Base-by-base conservation (phyloP, 305 asterid species). In the Rubia balearica region DNA sequence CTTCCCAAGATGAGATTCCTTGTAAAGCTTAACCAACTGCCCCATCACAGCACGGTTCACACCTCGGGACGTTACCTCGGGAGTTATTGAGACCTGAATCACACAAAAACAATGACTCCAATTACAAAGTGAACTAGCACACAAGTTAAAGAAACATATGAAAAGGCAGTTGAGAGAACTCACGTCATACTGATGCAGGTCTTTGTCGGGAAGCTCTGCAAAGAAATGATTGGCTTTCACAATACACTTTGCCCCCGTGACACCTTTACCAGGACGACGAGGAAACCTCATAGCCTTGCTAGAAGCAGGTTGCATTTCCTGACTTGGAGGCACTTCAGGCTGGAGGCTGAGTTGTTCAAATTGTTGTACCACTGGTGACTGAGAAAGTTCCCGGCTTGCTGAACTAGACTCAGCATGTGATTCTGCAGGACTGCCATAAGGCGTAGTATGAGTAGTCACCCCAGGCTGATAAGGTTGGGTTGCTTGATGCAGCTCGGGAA, bases 401-500 rank as follows among this genome's bases (percentile, higher is more conserved):
- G 94, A 80, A 82, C 89, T 81, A 73, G 85, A 78, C 76, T 84
- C 94, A 17, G 75, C 61, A 22, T 30, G 82, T 17, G 88, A 74
- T 70, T 81, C 87, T 1, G 60, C 80, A 19, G 85, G 81, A 61
- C 76, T 66, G 57, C 68, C 86, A 76, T 80, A 80, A 12, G 85
- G 74, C 48, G 17, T 63, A 30, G 86, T 77, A 68, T 81, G 88
- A 75, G 87, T 61, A 17, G 67, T 70, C 78, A 74, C 63, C 71
- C 77, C 89, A 70, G 89, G 79, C 80, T 84, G 89, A 76, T 80
- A 76, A 51, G 82, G 76, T 80, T 79, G 85, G 81, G 87, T 83
- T 73, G 97, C 97, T 94, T 91, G 99, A 88, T 87, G 97, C 96
- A 88, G 98, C 90, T 88, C 96, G 96, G 97, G 87, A 73, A 85